Conservation (phyloP, 495 filamentous ascomycete genomes). For the Hypoxylon lienhwacheense region DNA sequence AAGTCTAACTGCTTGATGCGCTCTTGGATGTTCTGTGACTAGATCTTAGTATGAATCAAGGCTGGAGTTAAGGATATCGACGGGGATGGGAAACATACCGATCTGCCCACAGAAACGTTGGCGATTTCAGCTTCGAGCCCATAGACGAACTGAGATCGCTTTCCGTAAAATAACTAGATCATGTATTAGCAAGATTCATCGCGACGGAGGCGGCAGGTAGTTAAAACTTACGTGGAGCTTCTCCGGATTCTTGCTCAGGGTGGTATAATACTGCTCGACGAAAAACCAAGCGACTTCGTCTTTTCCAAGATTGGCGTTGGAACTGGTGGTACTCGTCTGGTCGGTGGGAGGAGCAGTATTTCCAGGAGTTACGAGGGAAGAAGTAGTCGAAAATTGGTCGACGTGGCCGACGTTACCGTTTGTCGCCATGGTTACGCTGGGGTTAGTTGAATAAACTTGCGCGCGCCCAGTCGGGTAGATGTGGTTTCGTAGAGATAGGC, state of each 20-base stretch:
- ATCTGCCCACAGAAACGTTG: constrained; percentile 78
- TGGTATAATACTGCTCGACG: constrained; percentile 98
- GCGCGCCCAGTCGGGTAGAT: constrained; percentile 26
- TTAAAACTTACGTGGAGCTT: constrained; percentile 75
- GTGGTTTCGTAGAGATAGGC: constrained; percentile 17
- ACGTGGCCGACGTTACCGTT: constrained; percentile 49
- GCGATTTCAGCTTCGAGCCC: constrained; percentile 86
- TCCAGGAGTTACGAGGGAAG: constrained; percentile 29
- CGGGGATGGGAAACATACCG: constrained; percentile 57
- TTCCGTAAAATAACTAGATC: constrained; percentile 74
- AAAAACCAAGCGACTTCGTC: constrained; percentile 99
- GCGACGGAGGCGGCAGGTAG: not conserved
- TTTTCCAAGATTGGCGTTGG: constrained; percentile 54
- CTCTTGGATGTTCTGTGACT: constrained; percentile 78
- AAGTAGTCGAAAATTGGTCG: constrained; percentile 41
- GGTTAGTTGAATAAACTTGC: constrained; percentile 12
- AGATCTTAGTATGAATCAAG: constrained; percentile 20
- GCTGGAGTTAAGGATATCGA: not conserved
- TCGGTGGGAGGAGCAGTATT: constrained; percentile 16
- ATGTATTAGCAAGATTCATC: not conserved
- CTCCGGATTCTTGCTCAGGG: constrained; percentile 88
- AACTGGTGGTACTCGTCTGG: constrained; percentile 22
- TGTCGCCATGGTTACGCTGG: constrained; percentile 51
- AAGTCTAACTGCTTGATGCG: constrained; percentile 90
- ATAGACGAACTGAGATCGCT: constrained; percentile 78